These are phyloP conservation scores for Collariella sp. DNA, from an alignment of 495 filamentous ascomycete genomes.

Conservation along the genomic window DNA sequence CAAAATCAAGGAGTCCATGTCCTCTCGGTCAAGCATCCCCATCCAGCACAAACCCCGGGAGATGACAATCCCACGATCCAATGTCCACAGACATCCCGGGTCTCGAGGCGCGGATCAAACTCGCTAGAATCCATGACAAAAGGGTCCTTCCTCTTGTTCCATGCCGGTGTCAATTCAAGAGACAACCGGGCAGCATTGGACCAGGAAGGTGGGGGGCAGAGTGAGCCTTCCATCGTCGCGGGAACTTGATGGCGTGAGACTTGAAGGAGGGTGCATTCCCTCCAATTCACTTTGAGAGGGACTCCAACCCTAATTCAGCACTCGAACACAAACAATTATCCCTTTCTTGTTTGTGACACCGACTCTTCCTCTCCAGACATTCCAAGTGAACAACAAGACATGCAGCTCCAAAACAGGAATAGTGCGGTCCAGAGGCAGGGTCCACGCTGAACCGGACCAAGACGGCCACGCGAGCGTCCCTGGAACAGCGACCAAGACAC, in stretches of 20 bases:
- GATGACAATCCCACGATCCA: background rate
- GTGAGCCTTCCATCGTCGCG: constrained; percentile 2
- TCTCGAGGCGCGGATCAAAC: constrained; percentile 9
- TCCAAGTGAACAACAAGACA: background rate
- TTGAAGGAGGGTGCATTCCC: no score
- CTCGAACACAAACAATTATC: background rate
- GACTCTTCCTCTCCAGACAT: background rate
- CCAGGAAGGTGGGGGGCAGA: no score
- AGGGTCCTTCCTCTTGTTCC: background rate
- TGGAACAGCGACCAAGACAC: background rate
- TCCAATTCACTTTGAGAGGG: no score
- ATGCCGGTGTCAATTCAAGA: background rate
- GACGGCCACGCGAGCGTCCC: background rate
- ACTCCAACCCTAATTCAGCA: no score
- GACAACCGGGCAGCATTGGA: no score
- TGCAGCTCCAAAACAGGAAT: background rate
- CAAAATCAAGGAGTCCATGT: constrained; percentile 1
- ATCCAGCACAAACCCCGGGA: background rate
- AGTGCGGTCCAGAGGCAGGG: background rate
- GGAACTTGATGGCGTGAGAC: no score
- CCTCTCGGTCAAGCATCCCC: no score
- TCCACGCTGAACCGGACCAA: background rate
- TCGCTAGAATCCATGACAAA: background rate
- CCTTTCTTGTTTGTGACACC: background rate
- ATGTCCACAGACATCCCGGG: background rate